These are phyloP conservation scores for Staphylotrichum longicolle DNA, from an alignment of 495 filamentous ascomycete species.

Conservation along the genomic window DNA sequence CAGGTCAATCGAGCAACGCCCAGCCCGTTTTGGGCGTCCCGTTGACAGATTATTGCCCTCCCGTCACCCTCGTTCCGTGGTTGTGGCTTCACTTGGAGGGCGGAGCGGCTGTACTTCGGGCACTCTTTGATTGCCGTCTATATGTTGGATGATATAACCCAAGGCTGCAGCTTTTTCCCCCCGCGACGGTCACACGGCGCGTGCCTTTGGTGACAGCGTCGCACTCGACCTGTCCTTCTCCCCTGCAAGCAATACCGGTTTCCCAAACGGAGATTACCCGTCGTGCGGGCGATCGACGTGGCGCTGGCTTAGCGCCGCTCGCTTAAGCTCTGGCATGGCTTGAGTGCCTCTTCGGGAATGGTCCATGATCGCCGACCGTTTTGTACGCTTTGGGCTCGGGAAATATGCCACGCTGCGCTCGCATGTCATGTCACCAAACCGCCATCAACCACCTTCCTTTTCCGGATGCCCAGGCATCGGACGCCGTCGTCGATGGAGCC, in stretches of 20 bases:
- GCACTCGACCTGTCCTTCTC: slow-evolving; percentile 18
- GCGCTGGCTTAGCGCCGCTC: slow-evolving; percentile 32
- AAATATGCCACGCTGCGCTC: slow-evolving; percentile 32
- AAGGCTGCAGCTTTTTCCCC: slow-evolving; percentile 13
- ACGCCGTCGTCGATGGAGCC: slow-evolving; percentile 20
- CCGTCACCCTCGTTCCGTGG: slow-evolving; percentile 11
- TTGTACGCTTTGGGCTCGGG: slow-evolving; percentile 34
- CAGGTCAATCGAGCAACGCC: not conserved
- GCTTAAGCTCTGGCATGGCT: slow-evolving; percentile 27
- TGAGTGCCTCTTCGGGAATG: slow-evolving; percentile 29
- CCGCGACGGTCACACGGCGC: slow-evolving; percentile 3
- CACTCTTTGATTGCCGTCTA: slow-evolving; percentile 40
- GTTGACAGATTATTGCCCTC: not conserved
- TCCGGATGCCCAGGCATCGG: slow-evolving; percentile 20
- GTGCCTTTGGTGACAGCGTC: slow-evolving; percentile 17
- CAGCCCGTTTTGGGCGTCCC: not conserved
- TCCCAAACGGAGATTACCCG: slow-evolving; percentile 33
- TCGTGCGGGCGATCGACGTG: slow-evolving; percentile 36
- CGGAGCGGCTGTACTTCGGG: slow-evolving; percentile 38
- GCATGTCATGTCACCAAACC: slow-evolving; percentile 20
- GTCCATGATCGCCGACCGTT: slow-evolving; percentile 35
- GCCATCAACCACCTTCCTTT: slow-evolving; percentile 31
- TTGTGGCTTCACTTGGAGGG: slow-evolving; percentile 23
- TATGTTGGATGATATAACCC: slow-evolving; percentile 28
- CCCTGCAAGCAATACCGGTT: slow-evolving; percentile 37